Evolutionary conservation across 2,329 filamentous ascomycete species (phyloP).

Genomic region (Helotiales sp.): DNA sequence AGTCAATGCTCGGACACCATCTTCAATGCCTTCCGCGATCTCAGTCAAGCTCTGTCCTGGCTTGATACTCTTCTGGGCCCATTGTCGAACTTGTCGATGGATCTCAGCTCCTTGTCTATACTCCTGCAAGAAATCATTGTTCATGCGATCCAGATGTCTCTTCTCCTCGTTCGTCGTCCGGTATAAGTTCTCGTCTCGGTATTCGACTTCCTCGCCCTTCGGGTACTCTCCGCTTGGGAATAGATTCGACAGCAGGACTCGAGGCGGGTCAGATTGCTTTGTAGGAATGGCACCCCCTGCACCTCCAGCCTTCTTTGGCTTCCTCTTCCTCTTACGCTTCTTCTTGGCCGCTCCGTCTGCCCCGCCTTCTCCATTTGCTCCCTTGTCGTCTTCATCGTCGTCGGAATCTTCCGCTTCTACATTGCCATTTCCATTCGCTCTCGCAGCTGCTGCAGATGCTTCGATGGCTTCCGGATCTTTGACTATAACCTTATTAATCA

Average conservation of each 20-base stretch:
- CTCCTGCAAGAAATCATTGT: conserved; percentile 76
- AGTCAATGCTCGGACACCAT: conserved; percentile 73
- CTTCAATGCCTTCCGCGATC: conserved; percentile 85
- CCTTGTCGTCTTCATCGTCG: conserved; percentile 51
- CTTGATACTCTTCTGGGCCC: conserved; percentile 77
- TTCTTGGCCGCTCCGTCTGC: conserved; percentile 48
- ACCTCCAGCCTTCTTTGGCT: conserved; percentile 74
- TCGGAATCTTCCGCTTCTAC: conserved; percentile 43
- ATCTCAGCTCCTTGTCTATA: conserved; percentile 85
- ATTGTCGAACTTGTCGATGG: conserved; percentile 84
- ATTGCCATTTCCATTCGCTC: conserved; percentile 25
- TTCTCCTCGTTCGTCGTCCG: conserved; percentile 85
- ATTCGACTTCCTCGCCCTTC: conserved; percentile 76
- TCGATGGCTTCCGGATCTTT: conserved; percentile 33
- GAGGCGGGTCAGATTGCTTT: conserved; percentile 74
- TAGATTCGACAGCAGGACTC: conserved; percentile 70
- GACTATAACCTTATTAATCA: conserved; percentile 22
- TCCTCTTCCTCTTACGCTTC: conserved; percentile 75
- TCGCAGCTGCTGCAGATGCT: conserved; percentile 29
- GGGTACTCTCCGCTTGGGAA: conserved; percentile 75
- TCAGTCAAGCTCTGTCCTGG: conserved; percentile 78
- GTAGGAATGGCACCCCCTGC: conserved; percentile 57
- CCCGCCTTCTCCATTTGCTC: conserved; percentile 38
- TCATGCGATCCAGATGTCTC: conserved; percentile 76
- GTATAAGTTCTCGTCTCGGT: conserved; percentile 73